Evolutionary conservation across 2,329 filamentous ascomycete species (phyloP), one percentile per base, ranked within the genome.

Genomic region (Cytospora paraplurivora): DNA sequence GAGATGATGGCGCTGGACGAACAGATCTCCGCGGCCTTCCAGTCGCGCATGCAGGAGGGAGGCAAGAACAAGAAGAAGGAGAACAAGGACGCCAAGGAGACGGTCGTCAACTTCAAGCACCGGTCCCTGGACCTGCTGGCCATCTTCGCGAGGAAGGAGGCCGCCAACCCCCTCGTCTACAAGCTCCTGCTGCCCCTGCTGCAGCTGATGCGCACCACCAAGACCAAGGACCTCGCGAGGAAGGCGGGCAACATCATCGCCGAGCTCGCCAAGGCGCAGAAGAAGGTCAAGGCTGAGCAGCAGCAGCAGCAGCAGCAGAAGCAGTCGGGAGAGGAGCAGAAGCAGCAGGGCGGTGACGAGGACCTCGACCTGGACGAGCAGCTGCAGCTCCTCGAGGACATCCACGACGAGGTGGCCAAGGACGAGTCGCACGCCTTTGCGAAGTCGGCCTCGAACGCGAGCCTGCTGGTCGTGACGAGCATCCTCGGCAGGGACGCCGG

Each of bases 91-190:
- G 93, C 94, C 61, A 95, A 92, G 73, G 90, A 94, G 69, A 92
- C 88, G 21, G 91, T 98, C 72, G 80, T 96, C 71, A 93, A 94
- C 76, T 97, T 99, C 83, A 99, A 99, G 80, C 91, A 92, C 75
- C 90, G 93, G 50, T 89, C 97, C 7, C 84, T 98, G 5, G 95
- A 98, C 72, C 84, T 98, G 1, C 82, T 98, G 12, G 86, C 90
- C 65, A 90, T 95, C 67, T 98, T 92, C 75, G 82, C 95, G 67
- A 93, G 91, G 74, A 89, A 90, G 69, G 89, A 95, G 76, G 85
- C 89, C 62, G 82, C 82, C 27, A 90, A 87, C 69, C 77, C 84
- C 1, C 78, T 93, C 1, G 85, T 88, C 0, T 85, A 95, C 51
- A 81, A 86, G 44, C 76, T 95, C 10, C 78, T 97, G 7, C 74